Evolutionary conservation across 306 rosid genomes (phyloP).

Genomic region (Neltuma alba): DNA sequence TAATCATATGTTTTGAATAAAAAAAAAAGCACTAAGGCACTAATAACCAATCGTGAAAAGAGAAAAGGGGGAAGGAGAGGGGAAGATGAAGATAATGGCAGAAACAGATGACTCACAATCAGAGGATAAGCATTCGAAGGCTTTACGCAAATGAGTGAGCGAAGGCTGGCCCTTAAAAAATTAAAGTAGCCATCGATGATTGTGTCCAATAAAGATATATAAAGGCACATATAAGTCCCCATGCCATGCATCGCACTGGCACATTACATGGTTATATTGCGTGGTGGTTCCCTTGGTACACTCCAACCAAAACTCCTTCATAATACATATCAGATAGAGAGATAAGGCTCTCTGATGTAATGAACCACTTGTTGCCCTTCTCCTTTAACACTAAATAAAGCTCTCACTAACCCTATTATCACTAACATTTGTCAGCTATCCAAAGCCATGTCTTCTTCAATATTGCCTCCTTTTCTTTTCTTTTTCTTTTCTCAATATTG

Average conservation of each 20-base stretch:
- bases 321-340: background rate
- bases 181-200: constrained; percentile 33
- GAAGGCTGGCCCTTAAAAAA: constrained; percentile 30
- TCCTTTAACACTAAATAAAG: constrained; percentile 23
- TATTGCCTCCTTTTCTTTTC: constrained; percentile 19
- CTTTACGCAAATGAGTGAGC: constrained; percentile 43
- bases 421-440: constrained; percentile 6
- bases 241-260: constrained; percentile 26
- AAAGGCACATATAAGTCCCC: background rate
- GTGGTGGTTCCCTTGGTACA: background rate
- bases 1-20: background rate
- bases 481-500: background rate
- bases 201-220: constrained; percentile 29
- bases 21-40: constrained; percentile 24
- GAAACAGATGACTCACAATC: constrained; percentile 25
- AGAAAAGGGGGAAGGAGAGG: background rate
- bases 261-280: constrained; percentile 9
- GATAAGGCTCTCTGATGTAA: constrained; percentile 50
- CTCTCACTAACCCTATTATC: constrained; percentile 11
- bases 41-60: constrained; percentile 18
- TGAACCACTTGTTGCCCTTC: constrained; percentile 33
- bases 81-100: constrained; percentile 30
- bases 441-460: constrained; percentile 24
- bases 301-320: background rate
- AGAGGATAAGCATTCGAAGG: constrained; percentile 47